Base-by-base conservation (phyloP, 2,329 filamentous ascomycete genomes). In the Colletotrichum camelliae region DNA sequence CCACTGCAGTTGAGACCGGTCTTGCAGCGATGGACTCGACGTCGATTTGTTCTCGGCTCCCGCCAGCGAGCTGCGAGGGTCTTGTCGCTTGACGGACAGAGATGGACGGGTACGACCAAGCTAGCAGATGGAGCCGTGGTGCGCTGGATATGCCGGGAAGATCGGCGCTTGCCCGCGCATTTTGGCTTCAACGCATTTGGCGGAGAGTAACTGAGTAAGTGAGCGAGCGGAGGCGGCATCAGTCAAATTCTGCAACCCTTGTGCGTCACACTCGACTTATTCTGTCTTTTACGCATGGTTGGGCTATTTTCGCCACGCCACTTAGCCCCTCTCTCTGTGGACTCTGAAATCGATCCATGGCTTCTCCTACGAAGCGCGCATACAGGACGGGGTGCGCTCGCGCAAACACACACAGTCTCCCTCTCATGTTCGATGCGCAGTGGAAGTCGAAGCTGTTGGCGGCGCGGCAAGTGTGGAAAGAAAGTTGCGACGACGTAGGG, bases 171-270 rank as follows among this genome's bases (percentile, higher is more conserved):
- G 61, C 39, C 74, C 60, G 67, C 72, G 66, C 72, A 35, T 71
- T 55, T 65, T 75, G 74, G 71, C 66, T 76, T 75, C 71, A 75
- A 75, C 33, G 57, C 57, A 65, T 73, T 65, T 75, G 43, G 70
- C 70, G 64, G 69, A 62, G 61, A 37, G 43, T 7, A n/a, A 52
- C n/a, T 52, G 43, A 21, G n/a, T 21, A 16, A 39, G 37, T 12
- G 16, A 39, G 21, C 8, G 66, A 65, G 64, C 52, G 72, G 55
- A 67, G 71, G 70, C 70, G 70, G 70, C 67, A 43, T 70, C 71
- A 62, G 71, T 75, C 74, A 67, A 75, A 70, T 75, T 76, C 72
- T 76, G 74, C 74, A 75, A 70, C 74, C 74, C 71, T 67, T 67
- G 74, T 75, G 74, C 66, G 74, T 76, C 74, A 71, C 74, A 75